These are phyloP conservation scores for Catharanthus roseus DNA, from an alignment of 257 asterid species.

Conservation along the genomic window DNA sequence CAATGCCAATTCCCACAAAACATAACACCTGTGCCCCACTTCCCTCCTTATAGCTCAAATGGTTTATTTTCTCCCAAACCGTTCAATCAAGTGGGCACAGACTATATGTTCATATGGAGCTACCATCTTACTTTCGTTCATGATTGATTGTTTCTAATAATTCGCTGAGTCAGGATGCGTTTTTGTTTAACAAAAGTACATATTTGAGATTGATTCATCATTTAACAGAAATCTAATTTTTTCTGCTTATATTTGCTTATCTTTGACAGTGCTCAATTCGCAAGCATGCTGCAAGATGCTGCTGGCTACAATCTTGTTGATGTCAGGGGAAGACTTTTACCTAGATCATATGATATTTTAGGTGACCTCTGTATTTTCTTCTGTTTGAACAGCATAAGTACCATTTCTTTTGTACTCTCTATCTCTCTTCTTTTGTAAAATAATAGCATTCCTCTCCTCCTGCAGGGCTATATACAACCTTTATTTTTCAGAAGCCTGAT, in stretches of 20 bases:
- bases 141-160: neutral
- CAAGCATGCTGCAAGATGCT: conserved; percentile 69
- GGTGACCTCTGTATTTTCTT: conserved; percentile 36
- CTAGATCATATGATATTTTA: conserved; percentile 74
- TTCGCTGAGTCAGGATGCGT: neutral
- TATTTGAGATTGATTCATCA: neutral
- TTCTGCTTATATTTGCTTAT: conserved; percentile 8
- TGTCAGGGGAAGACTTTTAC: conserved; percentile 87
- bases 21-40: too few species aligned
- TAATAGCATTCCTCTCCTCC: conserved; percentile 10
- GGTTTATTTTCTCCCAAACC: too few species aligned
- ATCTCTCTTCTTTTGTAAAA: neutral
- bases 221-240: conserved; percentile 8
- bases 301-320: conserved; percentile 71
- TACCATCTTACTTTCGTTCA: neutral
- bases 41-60: too few species aligned
- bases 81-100: too few species aligned
- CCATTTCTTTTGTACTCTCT: neutral
- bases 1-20: too few species aligned
- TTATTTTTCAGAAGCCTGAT: conserved; percentile 88
- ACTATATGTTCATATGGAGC: neutral
- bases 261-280: conserved; percentile 60
- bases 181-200: neutral
- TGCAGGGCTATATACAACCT: conserved; percentile 82
- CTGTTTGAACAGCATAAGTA: conserved; percentile 2